Percentiles rank a stretch among this genome's conserved stretches.
These are phyloP conservation scores for Pyronema domesticum DNA, from an alignment of 495 filamentous ascomycete genomes.

Conservation along the genomic window DNA sequence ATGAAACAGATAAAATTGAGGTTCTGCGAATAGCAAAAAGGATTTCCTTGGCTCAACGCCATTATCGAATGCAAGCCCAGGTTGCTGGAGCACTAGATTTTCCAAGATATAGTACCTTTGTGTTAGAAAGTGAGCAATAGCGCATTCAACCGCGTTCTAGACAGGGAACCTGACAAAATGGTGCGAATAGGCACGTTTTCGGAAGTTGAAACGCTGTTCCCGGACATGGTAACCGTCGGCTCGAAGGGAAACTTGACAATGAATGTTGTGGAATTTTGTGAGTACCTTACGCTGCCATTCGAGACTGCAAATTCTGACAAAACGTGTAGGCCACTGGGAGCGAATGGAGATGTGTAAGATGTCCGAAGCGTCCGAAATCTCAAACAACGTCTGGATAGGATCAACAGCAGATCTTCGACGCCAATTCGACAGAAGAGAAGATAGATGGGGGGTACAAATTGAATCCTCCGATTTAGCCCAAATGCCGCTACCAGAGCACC, in stretches of 20 bases:
- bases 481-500: conserved; percentile 36
- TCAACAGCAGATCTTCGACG: conserved; percentile 56
- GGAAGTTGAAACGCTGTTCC: conserved; percentile 54
- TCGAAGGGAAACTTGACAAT: conserved; percentile 55
- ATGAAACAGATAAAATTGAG: conserved; percentile 34
- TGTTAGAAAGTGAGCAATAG: conserved; percentile 41
- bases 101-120: conserved; percentile 68
- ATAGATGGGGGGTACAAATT: conserved; percentile 35
- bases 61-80: conserved; percentile 46
- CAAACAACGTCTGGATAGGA: conserved; percentile 76
- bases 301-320: conserved; percentile 2
- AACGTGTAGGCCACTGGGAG: conserved; percentile 54
- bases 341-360: conserved; percentile 81
- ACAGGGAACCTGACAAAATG: too few relatives aligned
- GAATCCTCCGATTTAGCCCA: conserved; percentile 71
- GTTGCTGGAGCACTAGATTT: conserved; percentile 32
- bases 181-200: conserved; percentile 39
- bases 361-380: conserved; percentile 76
- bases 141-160: background rate
- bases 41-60: conserved; percentile 55
- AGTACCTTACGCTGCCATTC: conserved; percentile 18
- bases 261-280: conserved; percentile 73
- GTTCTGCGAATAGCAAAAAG: conserved; percentile 50
- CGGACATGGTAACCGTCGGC: conserved; percentile 55
- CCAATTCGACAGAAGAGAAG: conserved; percentile 22